Conservation (phyloP, 1,284 basidiomycete species). For the Ganoderma sp. region DNA sequence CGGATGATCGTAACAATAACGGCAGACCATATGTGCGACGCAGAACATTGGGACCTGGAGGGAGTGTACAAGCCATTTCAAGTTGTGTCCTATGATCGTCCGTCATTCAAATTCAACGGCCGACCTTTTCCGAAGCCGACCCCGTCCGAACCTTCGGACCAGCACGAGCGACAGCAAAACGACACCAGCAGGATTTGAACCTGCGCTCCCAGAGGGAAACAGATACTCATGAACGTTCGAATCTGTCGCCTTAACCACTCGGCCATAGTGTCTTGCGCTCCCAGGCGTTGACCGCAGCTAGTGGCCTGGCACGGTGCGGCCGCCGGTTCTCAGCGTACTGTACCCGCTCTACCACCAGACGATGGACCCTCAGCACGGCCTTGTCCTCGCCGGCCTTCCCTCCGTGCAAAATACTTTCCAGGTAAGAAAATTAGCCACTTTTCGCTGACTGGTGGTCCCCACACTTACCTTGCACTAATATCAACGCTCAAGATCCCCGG, state of each 20-base stretch:
- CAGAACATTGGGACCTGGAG: neutral
- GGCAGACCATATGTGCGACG: neutral
- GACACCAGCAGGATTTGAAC: conserved; percentile 35
- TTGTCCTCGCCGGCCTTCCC: too few species aligned
- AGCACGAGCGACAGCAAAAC: conserved; percentile 8
- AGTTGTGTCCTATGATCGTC: neutral
- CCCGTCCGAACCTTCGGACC: neutral
- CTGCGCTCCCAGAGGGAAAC: conserved; percentile 33
- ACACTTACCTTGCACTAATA: too few species aligned
- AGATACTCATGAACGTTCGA: conserved; percentile 26
- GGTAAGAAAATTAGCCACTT: too few species aligned
- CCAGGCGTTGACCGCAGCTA: too few species aligned
- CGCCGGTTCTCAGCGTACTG: too few species aligned
- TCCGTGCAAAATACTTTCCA: too few species aligned
- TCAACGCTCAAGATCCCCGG: too few species aligned
- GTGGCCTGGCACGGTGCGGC: too few species aligned
- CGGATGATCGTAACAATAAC: neutral
- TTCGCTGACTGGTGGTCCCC: too few species aligned
- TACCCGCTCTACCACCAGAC: too few species aligned
- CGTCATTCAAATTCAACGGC: neutral
- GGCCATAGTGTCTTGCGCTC: conserved; percentile 29
- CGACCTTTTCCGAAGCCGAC: neutral
- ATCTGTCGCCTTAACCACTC: conserved; percentile 36
- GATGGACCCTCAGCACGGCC: too few species aligned
- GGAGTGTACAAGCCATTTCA: neutral